Conservation (phyloP, 495 filamentous ascomycete genomes). For the Penicillium atrosanguineum region DNA sequence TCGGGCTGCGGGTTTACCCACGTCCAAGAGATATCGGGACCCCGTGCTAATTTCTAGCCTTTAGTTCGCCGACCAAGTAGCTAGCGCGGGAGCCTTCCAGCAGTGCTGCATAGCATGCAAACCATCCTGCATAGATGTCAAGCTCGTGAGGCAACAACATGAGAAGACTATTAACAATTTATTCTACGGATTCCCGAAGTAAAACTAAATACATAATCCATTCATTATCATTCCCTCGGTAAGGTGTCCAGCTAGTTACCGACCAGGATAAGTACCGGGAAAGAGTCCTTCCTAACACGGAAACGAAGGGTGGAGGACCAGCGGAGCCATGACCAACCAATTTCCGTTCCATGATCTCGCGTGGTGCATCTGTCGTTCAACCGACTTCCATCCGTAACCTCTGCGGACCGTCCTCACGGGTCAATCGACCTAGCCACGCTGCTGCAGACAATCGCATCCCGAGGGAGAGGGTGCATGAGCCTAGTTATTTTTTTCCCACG, state of each 20-base stretch:
- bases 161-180: not conserved
- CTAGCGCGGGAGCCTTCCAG: not conserved
- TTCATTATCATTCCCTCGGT: not conserved
- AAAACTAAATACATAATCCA: not conserved
- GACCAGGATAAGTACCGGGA: slow-evolving; percentile 1
- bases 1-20: not conserved
- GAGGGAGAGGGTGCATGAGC: not conserved
- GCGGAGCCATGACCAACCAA: not conserved
- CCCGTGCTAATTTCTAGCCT: not conserved
- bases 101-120: not conserved
- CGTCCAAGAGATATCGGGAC: not conserved
- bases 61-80: not conserved
- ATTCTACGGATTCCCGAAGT: not conserved
- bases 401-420: not conserved
- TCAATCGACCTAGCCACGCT: not conserved
- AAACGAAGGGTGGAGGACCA: not conserved
- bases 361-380: not conserved
- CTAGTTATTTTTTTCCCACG: not conserved
- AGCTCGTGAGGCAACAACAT: not conserved
- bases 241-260: not conserved
- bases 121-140: not conserved
- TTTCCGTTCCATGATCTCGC: not conserved
- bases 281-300: slow-evolving; percentile 6
- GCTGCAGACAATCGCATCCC: not conserved
- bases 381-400: not conserved